Evolutionary conservation across 2,329 filamentous ascomycete species (phyloP).

Genomic region (Drechslerella stenobrocha): DNA sequence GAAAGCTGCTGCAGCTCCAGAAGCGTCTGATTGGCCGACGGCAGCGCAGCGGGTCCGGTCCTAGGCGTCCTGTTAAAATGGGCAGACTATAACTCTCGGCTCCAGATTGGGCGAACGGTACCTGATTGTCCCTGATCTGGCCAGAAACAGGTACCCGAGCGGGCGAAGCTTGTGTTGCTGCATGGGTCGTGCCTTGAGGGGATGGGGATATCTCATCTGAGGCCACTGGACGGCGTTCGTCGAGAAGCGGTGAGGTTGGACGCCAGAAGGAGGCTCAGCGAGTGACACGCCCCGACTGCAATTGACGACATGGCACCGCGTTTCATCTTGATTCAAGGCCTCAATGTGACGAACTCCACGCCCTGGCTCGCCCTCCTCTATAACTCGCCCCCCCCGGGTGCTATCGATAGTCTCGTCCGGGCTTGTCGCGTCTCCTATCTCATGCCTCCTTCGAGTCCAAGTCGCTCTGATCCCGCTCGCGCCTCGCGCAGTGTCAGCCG

Average conservation of each 20-base stretch:
- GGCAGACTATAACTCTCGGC: constrained; percentile 7
- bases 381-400: constrained; percentile 7
- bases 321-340: constrained; percentile 48
- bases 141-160: constrained; percentile 23
- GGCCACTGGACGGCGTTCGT: constrained; percentile 20
- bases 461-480: background rate
- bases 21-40: constrained; percentile 3
- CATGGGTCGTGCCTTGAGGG: constrained; percentile 18
- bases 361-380: constrained; percentile 1
- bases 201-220: background rate
- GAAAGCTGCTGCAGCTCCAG: constrained; percentile 3
- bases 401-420: constrained; percentile 39
- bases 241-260: background rate
- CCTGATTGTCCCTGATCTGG: constrained; percentile 41
- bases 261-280: constrained; percentile 24
- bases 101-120: constrained; percentile 43
- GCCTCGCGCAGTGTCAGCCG: background rate
- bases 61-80: constrained; percentile 7
- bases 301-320: constrained; percentile 48
- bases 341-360: constrained; percentile 32
- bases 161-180: constrained; percentile 29
- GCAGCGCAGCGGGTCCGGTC: background rate
- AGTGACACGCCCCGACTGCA: constrained; percentile 9
- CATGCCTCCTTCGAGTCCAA: background rate
- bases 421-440: constrained; percentile 27